Evolutionary conservation across 208 protist species (phyloP).

Genomic region (Trypanosoma caninum): DNA sequence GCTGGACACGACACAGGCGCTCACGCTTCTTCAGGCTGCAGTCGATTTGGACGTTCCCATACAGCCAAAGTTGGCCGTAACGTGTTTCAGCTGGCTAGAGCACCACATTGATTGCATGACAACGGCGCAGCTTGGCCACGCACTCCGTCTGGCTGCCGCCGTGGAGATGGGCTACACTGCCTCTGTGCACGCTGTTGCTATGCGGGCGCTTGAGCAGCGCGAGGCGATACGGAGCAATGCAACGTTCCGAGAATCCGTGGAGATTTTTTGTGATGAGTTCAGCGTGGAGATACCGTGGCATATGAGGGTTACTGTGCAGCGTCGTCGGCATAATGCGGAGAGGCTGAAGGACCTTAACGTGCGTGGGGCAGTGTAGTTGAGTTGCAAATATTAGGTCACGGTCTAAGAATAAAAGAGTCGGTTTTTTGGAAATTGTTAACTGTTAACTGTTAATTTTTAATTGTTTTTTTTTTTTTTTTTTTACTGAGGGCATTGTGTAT

Average conservation of each 20-base stretch:
- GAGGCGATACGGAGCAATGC: slow-evolving; percentile 43
- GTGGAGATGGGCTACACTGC: slow-evolving; percentile 84
- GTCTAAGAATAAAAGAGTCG: too few relatives aligned
- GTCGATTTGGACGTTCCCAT: slow-evolving; percentile 38
- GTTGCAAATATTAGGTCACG: too few relatives aligned
- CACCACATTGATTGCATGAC: slow-evolving; percentile 43
- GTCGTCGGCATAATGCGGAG: slow-evolving; percentile 38
- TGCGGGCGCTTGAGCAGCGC: slow-evolving; percentile 66
- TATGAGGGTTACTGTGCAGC: slow-evolving; percentile 42
- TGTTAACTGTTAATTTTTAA: too few relatives aligned
- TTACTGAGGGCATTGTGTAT: too few relatives aligned
- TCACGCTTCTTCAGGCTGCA: slow-evolving; percentile 59
- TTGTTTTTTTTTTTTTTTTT: too few relatives aligned
- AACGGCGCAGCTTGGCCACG: slow-evolving; percentile 48
- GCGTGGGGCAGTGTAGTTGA: too few relatives aligned
- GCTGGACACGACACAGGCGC: slow-evolving; percentile 53
- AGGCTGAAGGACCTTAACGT: slow-evolving; percentile 29
- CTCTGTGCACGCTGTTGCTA: slow-evolving; percentile 53
- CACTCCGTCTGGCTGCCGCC: slow-evolving; percentile 48
- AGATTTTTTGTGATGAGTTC: slow-evolving; percentile 75
- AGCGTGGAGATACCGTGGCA: slow-evolving; percentile 63
- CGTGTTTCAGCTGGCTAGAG: slow-evolving; percentile 65
- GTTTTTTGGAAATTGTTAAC: too few relatives aligned
- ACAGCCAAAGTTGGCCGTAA: slow-evolving; percentile 43
- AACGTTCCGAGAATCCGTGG: slow-evolving; percentile 42